Evolutionary conservation across 768 basidiomycete species (phyloP), one percentile per base, ranked within the genome.

Genomic region (Gloeophyllum trabeum): DNA sequence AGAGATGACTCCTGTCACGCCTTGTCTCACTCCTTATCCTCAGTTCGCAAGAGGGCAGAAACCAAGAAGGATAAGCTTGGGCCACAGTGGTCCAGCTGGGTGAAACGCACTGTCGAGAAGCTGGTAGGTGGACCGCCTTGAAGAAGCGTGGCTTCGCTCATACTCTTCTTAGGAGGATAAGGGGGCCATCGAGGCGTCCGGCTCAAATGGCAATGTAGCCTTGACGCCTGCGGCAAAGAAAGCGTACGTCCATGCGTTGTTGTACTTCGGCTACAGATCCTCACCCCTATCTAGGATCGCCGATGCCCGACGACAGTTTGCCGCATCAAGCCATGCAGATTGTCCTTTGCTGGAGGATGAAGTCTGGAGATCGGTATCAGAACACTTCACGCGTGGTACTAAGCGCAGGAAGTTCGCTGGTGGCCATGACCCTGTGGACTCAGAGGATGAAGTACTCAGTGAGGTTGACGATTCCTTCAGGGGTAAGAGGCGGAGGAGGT

Each of bases 81-180:
- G 3, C 68, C 69, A 4, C 60, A 66, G 25, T 74, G 72, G 73
- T 54, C 62, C 12, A 63, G 53, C 22, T 73, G 69, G 68, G 67
- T 74, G 20, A 53, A 59, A 22, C 66, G 63, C 43, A 63, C 71
- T 5, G 59, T 73, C 1, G 58, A 63, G 25, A 67, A 62, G 44
- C 59, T 74, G 36, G 73, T 71, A 24, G 12, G 67, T 53, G 5
- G 3, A 5, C 36, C 3, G 14, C 30, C 18, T 16, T 32, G 10
- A 32, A 10, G 28, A 13, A 46, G 12, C 7, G 10, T 26, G 14
- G 26, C 5, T 18, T 35, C 4, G 24, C 20, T 44, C 24, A 41
- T 19, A 40, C 14, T 16, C 19, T 10, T 35, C 35, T 14, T 47
- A 72, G 71, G 66, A 66, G 46, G 61, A 61, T 10, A 63, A 68